These are phyloP conservation scores for Malassezia caprae DNA, from an alignment of 1,284 basidiomycete species.

Conservation along the genomic window DNA sequence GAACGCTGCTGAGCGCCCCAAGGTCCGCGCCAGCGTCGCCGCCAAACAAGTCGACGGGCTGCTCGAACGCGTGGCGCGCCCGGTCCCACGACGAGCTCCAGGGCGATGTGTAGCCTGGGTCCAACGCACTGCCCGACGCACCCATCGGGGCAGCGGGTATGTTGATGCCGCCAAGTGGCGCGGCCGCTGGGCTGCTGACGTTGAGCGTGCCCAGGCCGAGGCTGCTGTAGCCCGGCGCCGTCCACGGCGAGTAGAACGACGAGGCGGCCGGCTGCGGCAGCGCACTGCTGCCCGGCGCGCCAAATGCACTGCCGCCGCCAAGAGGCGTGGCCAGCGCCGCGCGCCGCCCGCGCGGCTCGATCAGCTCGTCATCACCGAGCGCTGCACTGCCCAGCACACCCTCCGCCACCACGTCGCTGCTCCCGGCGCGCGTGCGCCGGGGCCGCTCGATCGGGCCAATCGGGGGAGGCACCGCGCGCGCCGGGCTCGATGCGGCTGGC, in stretches of 20 bases:
- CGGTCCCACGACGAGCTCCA: slow-evolving; percentile 36
- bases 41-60: slow-evolving; percentile 9
- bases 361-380: slow-evolving; percentile 44
- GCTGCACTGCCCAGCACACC: slow-evolving; percentile 46
- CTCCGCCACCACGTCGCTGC: slow-evolving; percentile 21
- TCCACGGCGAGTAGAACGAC: slow-evolving; percentile 10
- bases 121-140: slow-evolving; percentile 19
- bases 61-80: slow-evolving; percentile 42
- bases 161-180: slow-evolving; percentile 23
- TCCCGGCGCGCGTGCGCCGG: slow-evolving; percentile 20
- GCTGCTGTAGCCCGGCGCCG: slow-evolving; percentile 13
- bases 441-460: slow-evolving; percentile 47
- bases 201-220: slow-evolving; percentile 17
- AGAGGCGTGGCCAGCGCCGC: slow-evolving; percentile 24
- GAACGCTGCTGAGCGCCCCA: background rate
- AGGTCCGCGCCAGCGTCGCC: background rate
- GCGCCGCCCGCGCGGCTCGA: slow-evolving; percentile 39
- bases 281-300: slow-evolving; percentile 18
- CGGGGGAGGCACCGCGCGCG: slow-evolving; percentile 23
- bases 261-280: slow-evolving; percentile 11
- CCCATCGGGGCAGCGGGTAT: slow-evolving; percentile 22
- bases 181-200: slow-evolving; percentile 23
- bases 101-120: slow-evolving; percentile 14
- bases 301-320: slow-evolving; percentile 24
- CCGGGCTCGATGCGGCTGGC: background rate